These are phyloP conservation scores for Nothophytophthora sp. DNA, from an alignment of 352 stramenopile genomes.

Conservation along the genomic window DNA sequence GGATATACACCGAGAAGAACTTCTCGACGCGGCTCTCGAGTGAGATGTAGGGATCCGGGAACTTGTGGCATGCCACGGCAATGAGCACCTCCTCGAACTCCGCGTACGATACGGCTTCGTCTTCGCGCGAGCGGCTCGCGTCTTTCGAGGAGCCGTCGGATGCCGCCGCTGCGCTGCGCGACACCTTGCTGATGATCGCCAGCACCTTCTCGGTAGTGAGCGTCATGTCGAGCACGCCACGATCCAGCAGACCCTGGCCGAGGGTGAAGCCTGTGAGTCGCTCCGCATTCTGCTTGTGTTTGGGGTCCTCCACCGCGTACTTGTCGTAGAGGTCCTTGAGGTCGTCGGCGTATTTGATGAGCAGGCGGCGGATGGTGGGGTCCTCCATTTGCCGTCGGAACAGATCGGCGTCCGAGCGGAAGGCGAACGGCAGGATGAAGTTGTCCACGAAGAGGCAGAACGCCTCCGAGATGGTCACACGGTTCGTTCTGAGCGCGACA, in stretches of 20 bases:
- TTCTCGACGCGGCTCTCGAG: slow-evolving; percentile 78
- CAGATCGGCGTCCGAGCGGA: slow-evolving; percentile 68
- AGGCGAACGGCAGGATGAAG: slow-evolving; percentile 71
- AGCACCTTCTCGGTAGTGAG: slow-evolving; percentile 66
- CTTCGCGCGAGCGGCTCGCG: slow-evolving; percentile 23
- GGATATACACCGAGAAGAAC: slow-evolving; percentile 73
- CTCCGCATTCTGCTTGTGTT: slow-evolving; percentile 37
- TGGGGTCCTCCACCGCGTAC: slow-evolving; percentile 51
- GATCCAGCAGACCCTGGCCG: slow-evolving; percentile 61
- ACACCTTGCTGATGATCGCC: slow-evolving; percentile 56
- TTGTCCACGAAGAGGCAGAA: slow-evolving; percentile 81
- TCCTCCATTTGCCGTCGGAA: slow-evolving; percentile 79
- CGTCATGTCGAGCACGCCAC: slow-evolving; percentile 55
- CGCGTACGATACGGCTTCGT: slow-evolving; percentile 60
- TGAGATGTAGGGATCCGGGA: slow-evolving; percentile 74
- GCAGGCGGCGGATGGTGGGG: slow-evolving; percentile 54
- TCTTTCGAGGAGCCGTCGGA: not conserved
- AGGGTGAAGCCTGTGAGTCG: slow-evolving; percentile 67
- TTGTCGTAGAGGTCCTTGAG: slow-evolving; percentile 54
- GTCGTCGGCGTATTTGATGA: slow-evolving; percentile 67
- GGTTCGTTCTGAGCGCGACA: slow-evolving; percentile 56
- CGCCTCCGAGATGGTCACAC: slow-evolving; percentile 68
- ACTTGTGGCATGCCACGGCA: slow-evolving; percentile 75
- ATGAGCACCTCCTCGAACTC: slow-evolving; percentile 75
- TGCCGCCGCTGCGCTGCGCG: slow-evolving; percentile 16